Evolutionary conservation across 345 rosid species (phyloP).

Genomic region (Gossypium bickii): DNA sequence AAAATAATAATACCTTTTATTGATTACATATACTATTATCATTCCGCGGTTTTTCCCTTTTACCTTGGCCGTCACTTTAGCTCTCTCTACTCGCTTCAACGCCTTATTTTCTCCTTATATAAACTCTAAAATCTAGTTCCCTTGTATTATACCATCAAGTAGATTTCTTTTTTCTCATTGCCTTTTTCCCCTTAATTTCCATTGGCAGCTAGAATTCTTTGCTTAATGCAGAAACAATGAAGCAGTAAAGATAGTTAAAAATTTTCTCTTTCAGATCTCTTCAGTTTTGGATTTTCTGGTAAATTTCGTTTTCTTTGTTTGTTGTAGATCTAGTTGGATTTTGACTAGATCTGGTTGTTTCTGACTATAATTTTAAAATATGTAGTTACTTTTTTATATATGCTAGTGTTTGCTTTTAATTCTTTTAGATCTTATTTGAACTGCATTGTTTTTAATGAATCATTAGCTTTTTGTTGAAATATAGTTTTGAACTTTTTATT

Average conservation of each 20-base stretch:
- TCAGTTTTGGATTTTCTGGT: background rate
- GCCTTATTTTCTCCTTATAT: background rate
- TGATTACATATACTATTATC: background rate
- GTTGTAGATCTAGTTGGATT: background rate
- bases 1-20: background rate
- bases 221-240: slow-evolving; percentile 2
- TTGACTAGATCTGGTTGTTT: background rate
- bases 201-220: background rate
- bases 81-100: background rate
- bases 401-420: background rate
- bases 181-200: background rate
- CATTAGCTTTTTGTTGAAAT: background rate
- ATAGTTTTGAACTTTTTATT: background rate
- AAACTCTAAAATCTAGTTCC: background rate
- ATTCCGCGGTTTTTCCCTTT: background rate
- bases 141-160: background rate
- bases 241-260: background rate
- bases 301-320: background rate
- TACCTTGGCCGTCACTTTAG: background rate
- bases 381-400: background rate
- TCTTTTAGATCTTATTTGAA: background rate
- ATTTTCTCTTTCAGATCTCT: slow-evolving; percentile 3
- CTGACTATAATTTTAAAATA: background rate
- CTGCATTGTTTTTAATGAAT: background rate
- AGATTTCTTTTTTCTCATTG: too few relatives aligned